These are phyloP conservation scores for Boletus reticulatus DNA, from an alignment of 768 basidiomycete genomes.

Conservation along the genomic window DNA sequence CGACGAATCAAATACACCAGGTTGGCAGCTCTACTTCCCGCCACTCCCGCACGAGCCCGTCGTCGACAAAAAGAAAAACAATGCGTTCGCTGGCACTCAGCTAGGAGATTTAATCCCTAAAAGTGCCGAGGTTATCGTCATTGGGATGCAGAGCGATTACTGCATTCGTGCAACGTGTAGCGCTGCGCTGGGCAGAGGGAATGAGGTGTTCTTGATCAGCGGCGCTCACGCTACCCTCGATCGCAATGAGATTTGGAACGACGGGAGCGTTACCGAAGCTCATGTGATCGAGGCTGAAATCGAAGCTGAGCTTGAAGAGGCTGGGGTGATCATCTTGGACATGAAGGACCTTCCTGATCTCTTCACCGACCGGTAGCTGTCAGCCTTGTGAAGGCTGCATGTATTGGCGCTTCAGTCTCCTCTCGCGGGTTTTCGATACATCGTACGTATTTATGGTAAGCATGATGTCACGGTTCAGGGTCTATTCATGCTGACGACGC, in stretches of 20 bases:
- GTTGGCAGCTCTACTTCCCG: conserved; percentile 61
- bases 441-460: conserved; percentile 13
- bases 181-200: conserved; percentile 60
- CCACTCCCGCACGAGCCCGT: conserved; percentile 51
- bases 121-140: conserved; percentile 62
- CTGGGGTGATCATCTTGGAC: conserved; percentile 61
- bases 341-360: conserved; percentile 63
- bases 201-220: conserved; percentile 60
- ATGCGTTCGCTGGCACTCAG: conserved; percentile 61
- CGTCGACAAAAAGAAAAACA: conserved; percentile 68
- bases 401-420: not conserved
- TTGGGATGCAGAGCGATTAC: conserved; percentile 68
- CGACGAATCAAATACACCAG: conserved; percentile 53
- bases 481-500: not conserved
- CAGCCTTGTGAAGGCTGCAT: not conserved
- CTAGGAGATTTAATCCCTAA: conserved; percentile 48
- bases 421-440: not conserved
- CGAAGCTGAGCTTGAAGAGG: conserved; percentile 66
- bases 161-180: conserved; percentile 56
- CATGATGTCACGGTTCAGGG: not conserved
- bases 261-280: conserved; percentile 53
- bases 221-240: conserved; percentile 71
- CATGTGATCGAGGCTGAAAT: conserved; percentile 54
- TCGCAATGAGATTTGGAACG: conserved; percentile 59
- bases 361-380: conserved; percentile 53